Conservation (phyloP, 2,329 filamentous ascomycete species). For the Lasiodiplodia gonubiensis region DNA sequence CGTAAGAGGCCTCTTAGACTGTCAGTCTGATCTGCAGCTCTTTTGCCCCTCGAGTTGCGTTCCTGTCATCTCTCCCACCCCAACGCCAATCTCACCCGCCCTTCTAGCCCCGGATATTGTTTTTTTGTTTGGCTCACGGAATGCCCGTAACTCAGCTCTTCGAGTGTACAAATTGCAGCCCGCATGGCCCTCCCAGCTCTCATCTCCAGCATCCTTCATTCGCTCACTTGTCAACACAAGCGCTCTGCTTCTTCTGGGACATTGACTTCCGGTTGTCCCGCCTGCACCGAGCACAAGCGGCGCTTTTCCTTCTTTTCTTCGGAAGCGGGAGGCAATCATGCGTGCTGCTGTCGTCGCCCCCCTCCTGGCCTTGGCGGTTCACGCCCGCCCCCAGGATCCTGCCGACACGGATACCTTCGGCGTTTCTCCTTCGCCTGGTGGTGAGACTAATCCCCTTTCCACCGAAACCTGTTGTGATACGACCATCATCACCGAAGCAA, state of each 20-base stretch:
- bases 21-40: not conserved
- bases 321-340: not conserved
- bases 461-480: constrained; percentile 1
- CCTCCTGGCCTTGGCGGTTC: constrained; percentile 12
- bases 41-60: not conserved
- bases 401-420: not conserved
- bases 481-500: not conserved
- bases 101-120: not conserved
- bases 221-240: constrained; percentile 1
- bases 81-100: not conserved
- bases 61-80: constrained; percentile 1
- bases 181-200: not conserved
- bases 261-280: not conserved
- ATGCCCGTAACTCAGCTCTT: constrained; percentile 7
- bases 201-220: constrained; percentile 5
- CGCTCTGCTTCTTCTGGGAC: not conserved
- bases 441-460: not conserved
- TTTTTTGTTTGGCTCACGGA: constrained; percentile 14
- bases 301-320: constrained; percentile 1
- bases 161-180: constrained; percentile 18
- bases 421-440: not conserved
- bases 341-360: constrained; percentile 13
- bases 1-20: not conserved
- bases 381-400: constrained; percentile 3
- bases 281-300: not conserved